Conservation (phyloP, 2,329 filamentous ascomycete genomes). For the Microsporum ferrugineum region DNA sequence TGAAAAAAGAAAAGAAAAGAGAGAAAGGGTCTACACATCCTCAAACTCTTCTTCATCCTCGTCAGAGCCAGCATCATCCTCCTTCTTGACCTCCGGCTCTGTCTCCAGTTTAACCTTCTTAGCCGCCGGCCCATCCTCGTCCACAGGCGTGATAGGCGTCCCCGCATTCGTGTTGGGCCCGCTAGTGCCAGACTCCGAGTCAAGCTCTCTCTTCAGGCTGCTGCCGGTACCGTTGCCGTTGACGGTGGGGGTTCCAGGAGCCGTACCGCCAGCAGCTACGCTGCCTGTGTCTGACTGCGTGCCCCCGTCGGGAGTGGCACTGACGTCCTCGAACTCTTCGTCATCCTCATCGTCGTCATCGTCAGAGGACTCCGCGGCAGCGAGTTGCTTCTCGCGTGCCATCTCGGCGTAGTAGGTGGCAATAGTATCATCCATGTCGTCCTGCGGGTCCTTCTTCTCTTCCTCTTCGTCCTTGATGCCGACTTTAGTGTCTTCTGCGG, state of each 20-base stretch:
- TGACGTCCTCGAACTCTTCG: constrained; percentile 17
- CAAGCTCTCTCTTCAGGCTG: constrained; percentile 28
- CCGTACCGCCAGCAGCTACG: constrained; percentile 2
- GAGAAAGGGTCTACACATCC: constrained; percentile 24
- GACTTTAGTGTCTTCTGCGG: constrained; percentile 17
- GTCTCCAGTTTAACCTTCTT: constrained; percentile 37
- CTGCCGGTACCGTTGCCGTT: constrained; percentile 15
- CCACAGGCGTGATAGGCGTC: constrained; percentile 28
- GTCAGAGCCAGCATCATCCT: constrained; percentile 24
- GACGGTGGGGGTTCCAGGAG: constrained; percentile 7
- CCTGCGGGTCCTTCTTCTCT: constrained; percentile 32
- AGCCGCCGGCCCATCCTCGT: constrained; percentile 32
- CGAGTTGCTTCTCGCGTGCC: constrained; percentile 33
- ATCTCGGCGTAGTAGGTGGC: constrained; percentile 38
- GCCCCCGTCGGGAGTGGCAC: constrained; percentile 20
- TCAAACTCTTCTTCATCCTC: constrained; percentile 38
- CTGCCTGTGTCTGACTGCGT: constrained; percentile 22
- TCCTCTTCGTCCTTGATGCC: constrained; percentile 24
- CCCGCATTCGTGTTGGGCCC: constrained; percentile 27
- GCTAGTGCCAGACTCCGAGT: constrained; percentile 30
- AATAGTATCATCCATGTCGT: constrained; percentile 36
- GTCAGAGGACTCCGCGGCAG: constrained; percentile 30
- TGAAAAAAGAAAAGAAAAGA: background rate
- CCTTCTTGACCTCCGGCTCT: constrained; percentile 26
- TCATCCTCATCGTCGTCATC: constrained; percentile 18